Evolutionary conservation across 2,329 filamentous ascomycete species (phyloP).

Genomic region (Alternaria conjuncta): DNA sequence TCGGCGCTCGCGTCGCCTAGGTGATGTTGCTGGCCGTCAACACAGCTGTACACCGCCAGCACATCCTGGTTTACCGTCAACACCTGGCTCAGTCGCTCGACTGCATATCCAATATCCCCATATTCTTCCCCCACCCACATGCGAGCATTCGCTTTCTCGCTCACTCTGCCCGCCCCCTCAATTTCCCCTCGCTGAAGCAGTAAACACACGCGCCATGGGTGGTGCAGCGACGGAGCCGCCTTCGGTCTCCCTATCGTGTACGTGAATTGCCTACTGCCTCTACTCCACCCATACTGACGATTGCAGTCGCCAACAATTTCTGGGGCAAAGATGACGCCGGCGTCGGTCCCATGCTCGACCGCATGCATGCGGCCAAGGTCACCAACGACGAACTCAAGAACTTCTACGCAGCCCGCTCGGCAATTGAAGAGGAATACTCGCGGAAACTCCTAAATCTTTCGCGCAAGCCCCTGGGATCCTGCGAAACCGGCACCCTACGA

Average conservation of each 20-base stretch:
- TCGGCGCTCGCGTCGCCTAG: constrained; percentile 27
- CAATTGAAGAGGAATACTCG: constrained; percentile 96
- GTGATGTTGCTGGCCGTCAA: constrained; percentile 28
- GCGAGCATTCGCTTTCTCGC: constrained; percentile 21
- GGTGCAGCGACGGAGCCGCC: constrained; percentile 66
- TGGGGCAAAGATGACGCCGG: constrained; percentile 99
- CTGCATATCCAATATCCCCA: constrained; percentile 21
- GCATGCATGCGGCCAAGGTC: constrained; percentile 92
- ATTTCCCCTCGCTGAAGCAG: constrained; percentile 26
- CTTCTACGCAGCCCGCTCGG: constrained; percentile 89
- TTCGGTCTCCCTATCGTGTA: constrained; percentile 69
- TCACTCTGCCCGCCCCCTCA: constrained; percentile 13
- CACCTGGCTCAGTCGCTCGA: constrained; percentile 30
- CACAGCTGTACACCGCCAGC: constrained; percentile 24
- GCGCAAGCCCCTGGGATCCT: constrained; percentile 86
- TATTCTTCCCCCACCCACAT: constrained; percentile 26
- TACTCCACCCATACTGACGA: constrained; percentile 37
- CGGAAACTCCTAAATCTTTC: constrained; percentile 85
- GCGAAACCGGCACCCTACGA: constrained; percentile 83
- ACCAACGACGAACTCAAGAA: constrained; percentile 86
- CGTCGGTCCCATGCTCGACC: constrained; percentile 86
- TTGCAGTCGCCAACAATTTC: constrained; percentile 94
- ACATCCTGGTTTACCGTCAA: constrained; percentile 31
- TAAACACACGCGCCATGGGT: constrained; percentile 60
- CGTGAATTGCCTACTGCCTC: not conserved